Evolutionary conservation across 306 rosid genomes (phyloP).

Genomic region (Astragalus glycyphyllos): DNA sequence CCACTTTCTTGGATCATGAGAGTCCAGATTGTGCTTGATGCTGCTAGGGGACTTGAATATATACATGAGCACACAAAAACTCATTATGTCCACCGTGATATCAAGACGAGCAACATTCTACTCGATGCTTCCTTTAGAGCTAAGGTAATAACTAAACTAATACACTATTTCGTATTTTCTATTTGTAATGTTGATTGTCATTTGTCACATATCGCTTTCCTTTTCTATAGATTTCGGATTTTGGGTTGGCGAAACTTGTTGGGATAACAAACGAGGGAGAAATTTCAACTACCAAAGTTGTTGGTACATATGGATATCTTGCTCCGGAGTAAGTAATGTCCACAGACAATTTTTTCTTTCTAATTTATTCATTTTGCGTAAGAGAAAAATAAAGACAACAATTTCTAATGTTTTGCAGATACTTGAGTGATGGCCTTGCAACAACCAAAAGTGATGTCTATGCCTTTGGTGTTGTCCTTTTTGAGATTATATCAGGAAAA

Average conservation of each 20-base stretch:
- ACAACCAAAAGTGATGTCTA: slow-evolving; percentile 90
- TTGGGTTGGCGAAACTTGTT: slow-evolving; percentile 93
- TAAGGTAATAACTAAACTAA: slow-evolving; percentile 57
- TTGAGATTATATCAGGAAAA: slow-evolving; percentile 87
- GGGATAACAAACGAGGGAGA: slow-evolving; percentile 87
- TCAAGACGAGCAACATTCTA: slow-evolving; percentile 96
- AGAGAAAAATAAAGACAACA: not conserved
- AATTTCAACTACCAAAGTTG: slow-evolving; percentile 80
- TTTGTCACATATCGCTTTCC: slow-evolving; percentile 23
- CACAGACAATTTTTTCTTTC: not conserved
- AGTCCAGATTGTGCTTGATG: slow-evolving; percentile 91
- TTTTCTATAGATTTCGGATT: slow-evolving; percentile 83
- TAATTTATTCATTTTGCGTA: slow-evolving; percentile 20
- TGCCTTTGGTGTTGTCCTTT: slow-evolving; percentile 93
- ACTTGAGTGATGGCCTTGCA: slow-evolving; percentile 93
- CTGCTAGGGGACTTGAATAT: slow-evolving; percentile 98
- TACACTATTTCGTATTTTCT: slow-evolving; percentile 14
- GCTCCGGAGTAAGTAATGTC: slow-evolving; percentile 88
- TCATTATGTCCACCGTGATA: slow-evolving; percentile 96
- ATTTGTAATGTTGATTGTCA: slow-evolving; percentile 30
- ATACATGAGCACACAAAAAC: slow-evolving; percentile 95
- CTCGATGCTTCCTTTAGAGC: slow-evolving; percentile 91
- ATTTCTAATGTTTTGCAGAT: slow-evolving; percentile 55
- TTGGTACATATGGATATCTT: slow-evolving; percentile 96
- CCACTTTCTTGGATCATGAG: slow-evolving; percentile 97